Percentiles rank a stretch among this genome's conserved stretches.
These are phyloP conservation scores for Luzula sylvatica DNA, from an alignment of 176 grass and related monocot genomes.

Conservation along the genomic window DNA sequence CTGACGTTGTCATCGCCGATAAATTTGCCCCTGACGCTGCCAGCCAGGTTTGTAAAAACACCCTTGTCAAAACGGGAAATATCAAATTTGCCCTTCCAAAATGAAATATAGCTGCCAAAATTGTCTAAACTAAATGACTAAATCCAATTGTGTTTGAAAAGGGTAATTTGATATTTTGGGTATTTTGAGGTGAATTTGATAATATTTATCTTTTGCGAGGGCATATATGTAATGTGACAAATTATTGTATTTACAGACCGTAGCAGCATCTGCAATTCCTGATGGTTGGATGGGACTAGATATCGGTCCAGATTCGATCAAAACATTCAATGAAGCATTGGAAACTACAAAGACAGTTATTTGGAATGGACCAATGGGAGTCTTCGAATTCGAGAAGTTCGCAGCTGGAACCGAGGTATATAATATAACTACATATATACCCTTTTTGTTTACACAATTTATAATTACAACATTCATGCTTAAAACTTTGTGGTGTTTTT, in stretches of 20 bases:
- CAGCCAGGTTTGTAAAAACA: conserved; percentile 23
- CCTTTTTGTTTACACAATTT: neutral
- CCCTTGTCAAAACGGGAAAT: neutral
- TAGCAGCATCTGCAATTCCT: conserved; percentile 31
- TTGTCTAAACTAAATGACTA: neutral
- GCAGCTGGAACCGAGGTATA: conserved; percentile 35
- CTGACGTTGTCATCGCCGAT: conserved; percentile 37
- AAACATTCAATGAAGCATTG: conserved; percentile 29
- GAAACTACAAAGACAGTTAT: conserved; percentile 39
- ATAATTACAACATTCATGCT: too few relatives aligned
- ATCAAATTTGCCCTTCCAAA: neutral
- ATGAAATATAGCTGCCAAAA: neutral
- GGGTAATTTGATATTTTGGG: neutral
- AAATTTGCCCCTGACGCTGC: conserved; percentile 41
- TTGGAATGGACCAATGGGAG: conserved; percentile 45
- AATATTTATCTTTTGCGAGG: neutral
- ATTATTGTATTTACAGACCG: conserved; percentile 7
- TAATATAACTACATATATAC: neutral
- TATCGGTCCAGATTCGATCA: conserved; percentile 36
- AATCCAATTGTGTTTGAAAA: too few relatives aligned
- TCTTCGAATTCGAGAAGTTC: conserved; percentile 43
- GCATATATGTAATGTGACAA: neutral
- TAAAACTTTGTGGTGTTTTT: too few relatives aligned
- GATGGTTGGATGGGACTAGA: conserved; percentile 48
- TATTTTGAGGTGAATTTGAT: neutral